Percentiles rank a stretch among this genome's conserved stretches.
phyloP scores from a whole-genome alignment of 2,329 filamentous ascomycete species.

The Fonsecaea pugnacius region DNA sequence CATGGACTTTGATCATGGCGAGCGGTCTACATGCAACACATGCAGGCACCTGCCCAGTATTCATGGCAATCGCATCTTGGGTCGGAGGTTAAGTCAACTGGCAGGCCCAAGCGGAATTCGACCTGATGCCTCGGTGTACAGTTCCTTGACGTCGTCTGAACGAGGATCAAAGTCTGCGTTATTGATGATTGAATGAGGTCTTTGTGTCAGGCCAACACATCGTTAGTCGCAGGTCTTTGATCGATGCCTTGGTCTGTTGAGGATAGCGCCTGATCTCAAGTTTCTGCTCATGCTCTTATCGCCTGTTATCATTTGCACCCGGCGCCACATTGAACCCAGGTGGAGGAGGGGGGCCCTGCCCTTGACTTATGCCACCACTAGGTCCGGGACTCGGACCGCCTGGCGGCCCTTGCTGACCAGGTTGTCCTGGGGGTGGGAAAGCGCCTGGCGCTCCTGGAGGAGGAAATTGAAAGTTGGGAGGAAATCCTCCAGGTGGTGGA shows the following conservation, averaged over 20 bases:
- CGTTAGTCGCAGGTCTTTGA: background rate
- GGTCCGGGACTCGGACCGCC: slow-evolving; percentile 40
- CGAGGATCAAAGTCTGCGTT: background rate
- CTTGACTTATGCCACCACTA: slow-evolving; percentile 31
- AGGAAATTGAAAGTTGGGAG: slow-evolving; percentile 59
- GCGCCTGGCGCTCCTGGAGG: slow-evolving; percentile 42
- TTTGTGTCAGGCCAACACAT: background rate
- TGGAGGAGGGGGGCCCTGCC: slow-evolving; percentile 37
- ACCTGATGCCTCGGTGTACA: background rate
- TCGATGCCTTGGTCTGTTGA: background rate
- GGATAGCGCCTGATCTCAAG: background rate
- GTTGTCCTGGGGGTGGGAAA: slow-evolving; percentile 42
- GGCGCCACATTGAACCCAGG: slow-evolving; percentile 34
- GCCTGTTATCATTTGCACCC: slow-evolving; percentile 32
- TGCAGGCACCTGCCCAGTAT: background rate
- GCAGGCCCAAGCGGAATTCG: background rate
- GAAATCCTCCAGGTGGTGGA: slow-evolving; percentile 50
- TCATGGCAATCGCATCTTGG: background rate
- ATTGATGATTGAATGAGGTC: background rate
- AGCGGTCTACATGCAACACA: background rate
- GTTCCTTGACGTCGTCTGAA: background rate
- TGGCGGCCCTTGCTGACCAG: slow-evolving; percentile 33
- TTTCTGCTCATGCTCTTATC: slow-evolving; percentile 11
- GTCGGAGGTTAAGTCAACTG: background rate
- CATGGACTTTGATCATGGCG: background rate